These are phyloP conservation scores for Phytopythium chamaehyphon DNA, from an alignment of 352 stramenopile species.

Conservation along the genomic window DNA sequence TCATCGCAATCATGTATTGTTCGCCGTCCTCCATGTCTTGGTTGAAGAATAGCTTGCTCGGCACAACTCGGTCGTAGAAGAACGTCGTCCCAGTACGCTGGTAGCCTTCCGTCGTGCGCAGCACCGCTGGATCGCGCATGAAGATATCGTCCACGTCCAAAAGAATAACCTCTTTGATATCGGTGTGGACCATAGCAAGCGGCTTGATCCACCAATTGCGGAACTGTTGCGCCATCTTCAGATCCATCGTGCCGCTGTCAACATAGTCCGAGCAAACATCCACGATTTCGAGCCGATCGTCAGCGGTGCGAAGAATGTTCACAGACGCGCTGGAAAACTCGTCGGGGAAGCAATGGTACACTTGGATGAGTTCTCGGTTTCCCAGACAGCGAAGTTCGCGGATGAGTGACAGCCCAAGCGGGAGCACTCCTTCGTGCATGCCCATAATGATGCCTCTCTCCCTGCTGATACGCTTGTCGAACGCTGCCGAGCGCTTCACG, in stretches of 20 bases:
- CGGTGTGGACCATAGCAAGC: slow-evolving; percentile 15
- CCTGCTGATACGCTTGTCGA: not conserved
- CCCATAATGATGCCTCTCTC: slow-evolving; percentile 15
- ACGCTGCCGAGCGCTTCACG: too few species aligned
- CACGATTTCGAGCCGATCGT: slow-evolving; percentile 15
- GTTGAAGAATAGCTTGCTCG: slow-evolving; percentile 18
- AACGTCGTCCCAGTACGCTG: slow-evolving; percentile 30
- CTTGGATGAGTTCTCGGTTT: slow-evolving; percentile 18
- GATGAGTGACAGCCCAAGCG: slow-evolving; percentile 23
- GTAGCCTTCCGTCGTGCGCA: slow-evolving; percentile 26
- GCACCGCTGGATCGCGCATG: slow-evolving; percentile 22
- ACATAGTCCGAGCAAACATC: slow-evolving; percentile 17
- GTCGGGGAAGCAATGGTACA: slow-evolving; percentile 16
- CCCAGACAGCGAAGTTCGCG: slow-evolving; percentile 19
- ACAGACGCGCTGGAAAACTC: slow-evolving; percentile 9
- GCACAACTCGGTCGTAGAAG: slow-evolving; percentile 44
- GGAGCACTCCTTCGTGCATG: slow-evolving; percentile 10
- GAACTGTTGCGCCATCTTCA: slow-evolving; percentile 5
- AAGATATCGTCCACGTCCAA: slow-evolving; percentile 34
- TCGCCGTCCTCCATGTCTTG: slow-evolving; percentile 12
- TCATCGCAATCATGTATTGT: slow-evolving; percentile 21
- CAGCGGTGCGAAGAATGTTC: not conserved
- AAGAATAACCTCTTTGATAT: slow-evolving; percentile 13
- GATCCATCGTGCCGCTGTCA: not conserved
- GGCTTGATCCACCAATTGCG: slow-evolving; percentile 26